These are phyloP conservation scores for Pachysandra terminalis DNA, from an alignment of 164 flowering plant species.

Conservation along the genomic window DNA sequence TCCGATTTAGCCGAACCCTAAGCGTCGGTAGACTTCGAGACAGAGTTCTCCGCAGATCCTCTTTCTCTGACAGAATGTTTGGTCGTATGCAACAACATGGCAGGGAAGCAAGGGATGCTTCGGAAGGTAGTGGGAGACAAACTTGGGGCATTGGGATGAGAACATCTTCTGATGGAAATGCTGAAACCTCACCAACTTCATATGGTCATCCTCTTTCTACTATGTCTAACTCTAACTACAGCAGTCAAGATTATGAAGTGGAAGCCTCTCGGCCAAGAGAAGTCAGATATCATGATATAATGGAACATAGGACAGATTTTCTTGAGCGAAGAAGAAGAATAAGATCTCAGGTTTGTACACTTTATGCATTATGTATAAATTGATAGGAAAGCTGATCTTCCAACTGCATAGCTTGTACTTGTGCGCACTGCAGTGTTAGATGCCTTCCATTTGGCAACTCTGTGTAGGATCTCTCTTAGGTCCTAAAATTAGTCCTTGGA, in stretches of 20 bases:
- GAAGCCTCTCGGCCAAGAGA: conserved; percentile 57
- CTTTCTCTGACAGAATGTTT: conserved; percentile 52
- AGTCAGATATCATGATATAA: conserved; percentile 53
- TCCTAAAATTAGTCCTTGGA: background rate
- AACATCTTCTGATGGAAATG: conserved; percentile 26
- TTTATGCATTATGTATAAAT: conserved; percentile 3
- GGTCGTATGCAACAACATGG: no score
- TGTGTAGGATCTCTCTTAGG: background rate
- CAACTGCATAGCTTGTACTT: background rate
- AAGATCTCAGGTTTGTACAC: conserved; percentile 80
- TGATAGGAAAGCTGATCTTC: background rate
- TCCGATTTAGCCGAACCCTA: conserved; percentile 77
- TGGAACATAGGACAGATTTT: conserved; percentile 79
- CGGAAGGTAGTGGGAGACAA: conserved; percentile 27
- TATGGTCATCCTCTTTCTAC: conserved; percentile 35
- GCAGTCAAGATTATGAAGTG: conserved; percentile 40
- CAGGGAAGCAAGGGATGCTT: conserved; percentile 40
- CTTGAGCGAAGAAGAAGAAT: conserved; percentile 87
- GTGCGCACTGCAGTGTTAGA: background rate
- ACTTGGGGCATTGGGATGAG: conserved; percentile 25
- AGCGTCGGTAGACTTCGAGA: conserved; percentile 98
- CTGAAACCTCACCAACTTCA: conserved; percentile 20
- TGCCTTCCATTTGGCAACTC: background rate
- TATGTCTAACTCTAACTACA: conserved; percentile 29
- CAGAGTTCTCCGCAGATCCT: conserved; percentile 83